These are phyloP conservation scores for Corymbia calophylla DNA, from an alignment of 441 rosid genomes.

Conservation along the genomic window DNA sequence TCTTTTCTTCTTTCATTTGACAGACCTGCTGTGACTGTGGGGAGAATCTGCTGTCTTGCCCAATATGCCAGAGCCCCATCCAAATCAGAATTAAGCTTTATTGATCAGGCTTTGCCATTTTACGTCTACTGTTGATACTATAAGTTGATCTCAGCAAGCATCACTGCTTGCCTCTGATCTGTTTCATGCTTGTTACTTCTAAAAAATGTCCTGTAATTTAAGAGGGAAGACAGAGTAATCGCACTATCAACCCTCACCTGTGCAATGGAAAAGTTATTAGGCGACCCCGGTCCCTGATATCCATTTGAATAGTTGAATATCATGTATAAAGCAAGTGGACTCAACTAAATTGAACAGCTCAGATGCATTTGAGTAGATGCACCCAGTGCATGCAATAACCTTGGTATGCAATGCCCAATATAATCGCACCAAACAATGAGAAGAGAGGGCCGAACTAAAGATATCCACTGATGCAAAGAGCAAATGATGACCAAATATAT, in stretches of 20 bases:
- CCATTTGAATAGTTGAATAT: background rate
- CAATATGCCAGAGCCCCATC: background rate
- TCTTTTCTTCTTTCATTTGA: background rate
- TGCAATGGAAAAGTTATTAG: background rate
- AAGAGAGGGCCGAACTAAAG: background rate
- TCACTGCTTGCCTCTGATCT: background rate
- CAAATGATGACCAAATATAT: background rate
- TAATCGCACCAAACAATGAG: background rate
- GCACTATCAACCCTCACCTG: background rate
- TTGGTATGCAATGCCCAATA: background rate
- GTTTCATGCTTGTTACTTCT: background rate
- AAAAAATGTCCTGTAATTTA: background rate
- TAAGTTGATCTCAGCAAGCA: background rate
- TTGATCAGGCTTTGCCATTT: background rate
- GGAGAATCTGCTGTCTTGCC: background rate
- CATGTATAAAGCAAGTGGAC: background rate
- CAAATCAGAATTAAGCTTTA: background rate
- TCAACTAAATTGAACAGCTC: background rate
- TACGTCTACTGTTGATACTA: background rate
- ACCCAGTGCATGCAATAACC: background rate
- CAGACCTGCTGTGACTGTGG: background rate
- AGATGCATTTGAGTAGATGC: background rate
- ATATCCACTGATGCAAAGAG: background rate
- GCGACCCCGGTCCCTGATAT: background rate
- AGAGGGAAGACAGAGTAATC: background rate